Conservation (phyloP, 805 yeast genomes). For the Nakazawaea anatomiae region DNA sequence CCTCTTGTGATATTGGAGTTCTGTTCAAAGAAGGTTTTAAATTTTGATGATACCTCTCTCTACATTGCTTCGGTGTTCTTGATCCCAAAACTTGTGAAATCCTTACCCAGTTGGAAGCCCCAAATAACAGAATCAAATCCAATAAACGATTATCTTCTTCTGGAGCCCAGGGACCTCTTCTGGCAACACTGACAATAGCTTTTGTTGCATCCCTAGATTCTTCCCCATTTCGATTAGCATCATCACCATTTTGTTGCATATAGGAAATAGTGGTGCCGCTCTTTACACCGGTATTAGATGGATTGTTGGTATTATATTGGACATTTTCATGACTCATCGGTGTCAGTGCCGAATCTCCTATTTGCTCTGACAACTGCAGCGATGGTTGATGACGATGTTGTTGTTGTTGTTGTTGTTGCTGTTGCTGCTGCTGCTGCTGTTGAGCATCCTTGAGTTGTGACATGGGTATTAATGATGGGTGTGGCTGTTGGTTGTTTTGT, state of each 20-base stretch:
- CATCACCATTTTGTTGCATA: not conserved
- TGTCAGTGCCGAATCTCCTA: no score
- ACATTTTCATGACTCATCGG: no score
- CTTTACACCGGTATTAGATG: no score
- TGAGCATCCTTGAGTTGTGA: not conserved
- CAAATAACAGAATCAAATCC: conserved; percentile 62
- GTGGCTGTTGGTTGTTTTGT: not conserved
- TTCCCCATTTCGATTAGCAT: not conserved
- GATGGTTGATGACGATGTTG: not conserved
- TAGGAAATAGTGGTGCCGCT: no score
- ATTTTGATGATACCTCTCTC: conserved; percentile 90
- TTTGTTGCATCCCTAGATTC: not conserved
- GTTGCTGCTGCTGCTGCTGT: not conserved
- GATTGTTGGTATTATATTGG: no score
- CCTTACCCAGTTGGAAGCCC: conserved; percentile 86
- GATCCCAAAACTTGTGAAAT: conserved; percentile 69
- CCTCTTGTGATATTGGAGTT: conserved; percentile 78
- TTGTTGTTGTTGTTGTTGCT: not conserved
- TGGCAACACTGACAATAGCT: conserved; percentile 11
- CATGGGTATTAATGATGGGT: not conserved
- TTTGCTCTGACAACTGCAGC: not conserved
- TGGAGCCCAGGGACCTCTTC: conserved; percentile 89
- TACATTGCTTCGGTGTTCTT: conserved; percentile 85
- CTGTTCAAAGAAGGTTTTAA: conserved; percentile 79
- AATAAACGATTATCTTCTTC: conserved; percentile 72